Evolutionary conservation across 352 stramenopile genomes (phyloP).

Genomic region (Globisporangium yorkense): DNA sequence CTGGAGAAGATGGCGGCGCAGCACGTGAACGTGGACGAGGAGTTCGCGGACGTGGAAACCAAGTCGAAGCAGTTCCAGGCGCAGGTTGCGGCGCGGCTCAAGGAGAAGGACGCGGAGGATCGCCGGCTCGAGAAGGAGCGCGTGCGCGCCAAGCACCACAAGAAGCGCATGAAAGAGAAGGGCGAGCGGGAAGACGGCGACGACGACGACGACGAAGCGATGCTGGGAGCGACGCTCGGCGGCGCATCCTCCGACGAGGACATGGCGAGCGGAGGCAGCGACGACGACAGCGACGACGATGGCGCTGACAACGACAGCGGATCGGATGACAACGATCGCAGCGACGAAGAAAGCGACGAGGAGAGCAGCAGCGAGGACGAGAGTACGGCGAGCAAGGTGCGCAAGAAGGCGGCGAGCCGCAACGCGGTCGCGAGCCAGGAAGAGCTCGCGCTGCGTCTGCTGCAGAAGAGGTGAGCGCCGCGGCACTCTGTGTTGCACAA

Average conservation of each 20-base stretch:
- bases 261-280: constrained; percentile 28
- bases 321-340: constrained; percentile 6
- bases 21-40: constrained; percentile 21
- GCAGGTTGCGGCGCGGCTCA: constrained; percentile 58
- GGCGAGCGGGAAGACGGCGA: constrained; percentile 55
- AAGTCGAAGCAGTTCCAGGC: constrained; percentile 58
- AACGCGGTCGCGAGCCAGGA: constrained; percentile 60
- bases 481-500: not conserved
- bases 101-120: constrained; percentile 78
- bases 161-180: constrained; percentile 84
- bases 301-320: constrained; percentile 10
- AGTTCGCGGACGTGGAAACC: constrained; percentile 63
- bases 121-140: constrained; percentile 79
- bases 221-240: constrained; percentile 20
- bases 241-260: constrained; percentile 27
- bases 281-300: constrained; percentile 25
- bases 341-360: constrained; percentile 10
- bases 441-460: constrained; percentile 70
- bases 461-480: constrained; percentile 47
- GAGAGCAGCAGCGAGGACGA: constrained; percentile 10
- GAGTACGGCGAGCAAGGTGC: constrained; percentile 14
- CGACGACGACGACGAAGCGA: constrained; percentile 22
- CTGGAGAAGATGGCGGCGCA: constrained; percentile 55
- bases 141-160: constrained; percentile 86
- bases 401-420: constrained; percentile 44